Evolutionary conservation across 1,284 basidiomycete species (phyloP).

Genomic region (Papiliotrema flavescens): DNA sequence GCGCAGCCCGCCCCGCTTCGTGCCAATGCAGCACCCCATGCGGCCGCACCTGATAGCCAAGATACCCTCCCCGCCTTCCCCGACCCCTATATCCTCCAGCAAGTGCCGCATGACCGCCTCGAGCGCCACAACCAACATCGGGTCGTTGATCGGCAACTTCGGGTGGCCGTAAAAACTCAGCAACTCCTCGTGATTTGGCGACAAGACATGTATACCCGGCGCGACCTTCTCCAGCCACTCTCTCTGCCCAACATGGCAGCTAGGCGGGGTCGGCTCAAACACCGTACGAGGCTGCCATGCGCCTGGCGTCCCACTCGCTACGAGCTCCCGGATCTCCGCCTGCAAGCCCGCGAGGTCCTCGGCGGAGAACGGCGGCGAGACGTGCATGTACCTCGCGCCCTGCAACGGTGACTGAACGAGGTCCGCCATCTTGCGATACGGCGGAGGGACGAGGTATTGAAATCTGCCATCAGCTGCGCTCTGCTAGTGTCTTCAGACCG

Average conservation of each 20-base stretch:
- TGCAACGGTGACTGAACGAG: slow-evolving; percentile 23
- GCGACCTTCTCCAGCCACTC: slow-evolving; percentile 28
- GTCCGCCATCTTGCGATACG: slow-evolving; percentile 17
- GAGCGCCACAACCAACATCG: slow-evolving; percentile 12
- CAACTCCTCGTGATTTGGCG: slow-evolving; percentile 45
- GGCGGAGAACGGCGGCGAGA: slow-evolving; percentile 32
- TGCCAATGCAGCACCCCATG: slow-evolving; percentile 39
- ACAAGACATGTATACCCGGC: slow-evolving; percentile 26
- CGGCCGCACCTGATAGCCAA: slow-evolving; percentile 42
- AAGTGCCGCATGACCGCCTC: slow-evolving; percentile 26
- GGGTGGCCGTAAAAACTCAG: slow-evolving; percentile 29
- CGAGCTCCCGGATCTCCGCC: slow-evolving; percentile 9
- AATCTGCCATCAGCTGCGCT: slow-evolving; percentile 18
- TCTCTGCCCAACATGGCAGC: slow-evolving; percentile 30
- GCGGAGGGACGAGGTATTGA: slow-evolving; percentile 25
- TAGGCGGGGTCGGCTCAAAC: slow-evolving; percentile 39
- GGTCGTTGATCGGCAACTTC: slow-evolving; percentile 6
- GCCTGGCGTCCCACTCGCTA: not conserved
- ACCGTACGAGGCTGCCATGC: slow-evolving; percentile 35
- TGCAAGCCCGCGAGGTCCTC: slow-evolving; percentile 23
- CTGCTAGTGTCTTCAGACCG: not conserved
- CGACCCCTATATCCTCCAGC: slow-evolving; percentile 26
- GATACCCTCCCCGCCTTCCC: slow-evolving; percentile 22
- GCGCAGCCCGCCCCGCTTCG: slow-evolving; percentile 17
- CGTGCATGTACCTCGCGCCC: slow-evolving; percentile 35